These are phyloP conservation scores for Thymus quinquecostatus DNA, from an alignment of 257 asterid genomes.

Conservation along the genomic window DNA sequence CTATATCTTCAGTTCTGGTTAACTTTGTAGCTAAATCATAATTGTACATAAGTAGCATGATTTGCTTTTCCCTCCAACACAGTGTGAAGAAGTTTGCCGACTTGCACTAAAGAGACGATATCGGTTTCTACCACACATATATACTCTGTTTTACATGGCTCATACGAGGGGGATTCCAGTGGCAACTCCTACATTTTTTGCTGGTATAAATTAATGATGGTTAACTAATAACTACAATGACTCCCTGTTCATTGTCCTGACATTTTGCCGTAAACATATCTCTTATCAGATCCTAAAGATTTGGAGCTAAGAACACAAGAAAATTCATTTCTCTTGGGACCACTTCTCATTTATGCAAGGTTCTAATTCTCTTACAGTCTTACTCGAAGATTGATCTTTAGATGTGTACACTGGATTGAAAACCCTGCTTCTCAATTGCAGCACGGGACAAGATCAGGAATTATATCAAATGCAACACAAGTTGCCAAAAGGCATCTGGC, in stretches of 20 bases:
- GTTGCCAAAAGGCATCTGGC: slow-evolving; percentile 88
- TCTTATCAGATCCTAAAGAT: slow-evolving; percentile 73
- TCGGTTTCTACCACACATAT: slow-evolving; percentile 84
- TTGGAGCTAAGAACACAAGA: slow-evolving; percentile 77
- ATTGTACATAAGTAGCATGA: not conserved
- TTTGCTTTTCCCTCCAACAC: slow-evolving; percentile 29
- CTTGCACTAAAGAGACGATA: slow-evolving; percentile 87
- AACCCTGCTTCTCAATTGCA: slow-evolving; percentile 40
- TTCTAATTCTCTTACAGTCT: slow-evolving; percentile 36
- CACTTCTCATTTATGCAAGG: slow-evolving; percentile 89
- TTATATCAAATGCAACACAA: slow-evolving; percentile 56
- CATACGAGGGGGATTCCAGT: slow-evolving; percentile 86
- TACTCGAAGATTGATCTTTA: slow-evolving; percentile 15
- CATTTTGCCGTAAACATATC: slow-evolving; percentile 3
- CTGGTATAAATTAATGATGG: slow-evolving; percentile 53
- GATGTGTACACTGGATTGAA: slow-evolving; percentile 1
- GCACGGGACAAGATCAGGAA: slow-evolving; percentile 63
- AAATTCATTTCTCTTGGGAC: slow-evolving; percentile 86
- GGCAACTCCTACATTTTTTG: slow-evolving; percentile 78
- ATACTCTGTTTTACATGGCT: slow-evolving; percentile 86
- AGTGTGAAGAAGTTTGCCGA: slow-evolving; percentile 99
- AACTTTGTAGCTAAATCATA: not conserved
- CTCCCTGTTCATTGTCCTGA: slow-evolving; percentile 17
- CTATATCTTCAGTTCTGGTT: not conserved
- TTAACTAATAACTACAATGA: slow-evolving; percentile 1